Base-by-base conservation (phyloP, 345 rosid genomes). In the Bruguiera parviflora region DNA sequence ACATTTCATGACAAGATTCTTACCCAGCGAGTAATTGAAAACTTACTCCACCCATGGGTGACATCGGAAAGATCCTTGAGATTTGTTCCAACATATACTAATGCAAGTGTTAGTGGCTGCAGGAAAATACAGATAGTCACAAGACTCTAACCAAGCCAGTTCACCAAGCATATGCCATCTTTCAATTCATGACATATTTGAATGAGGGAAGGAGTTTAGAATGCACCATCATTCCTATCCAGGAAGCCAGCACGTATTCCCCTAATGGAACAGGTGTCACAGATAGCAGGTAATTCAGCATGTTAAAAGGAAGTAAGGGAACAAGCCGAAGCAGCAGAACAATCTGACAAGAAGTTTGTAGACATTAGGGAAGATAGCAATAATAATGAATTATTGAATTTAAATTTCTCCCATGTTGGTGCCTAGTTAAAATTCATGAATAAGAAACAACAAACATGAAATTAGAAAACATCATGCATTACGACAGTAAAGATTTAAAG, bases 151-250 rank as follows among this genome's bases (percentile, higher is more conserved):
- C 28, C 16, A 56, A 56, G 59, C 29, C 28, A 24, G 59, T 27
- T 21, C 25, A 56, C 16, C 59, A 24, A 24, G 18, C 1, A 24
- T 56, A 56, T 27, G 5, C 2, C 28, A 24, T 56, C 16, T 56
- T 43, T 43, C 49, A 43, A 43, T 43, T 13, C 49, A 43, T 43
- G 18, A 43, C 49, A 43, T 2, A 43, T 13, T 24, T 24, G 59
- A 56, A 21, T 1, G 19, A 55, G 22, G 28, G 28, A n/a, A 56
- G 49, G 49, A 66, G 59, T 22, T 22, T 29, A 56, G 67, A 52
- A 73, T 71, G 43, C 87, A 95, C 98, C 99, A 92, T 87, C 99
- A 95, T 95, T 77, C 99, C 99, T 75, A 95, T 62, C 99, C 99
- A 95, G 71, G 99, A 90, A 67, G 96, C 96, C 80, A 95, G 92